Base-by-base conservation (phyloP, 208 protist genomes). In the Blastocrithidia nonstop region DNA sequence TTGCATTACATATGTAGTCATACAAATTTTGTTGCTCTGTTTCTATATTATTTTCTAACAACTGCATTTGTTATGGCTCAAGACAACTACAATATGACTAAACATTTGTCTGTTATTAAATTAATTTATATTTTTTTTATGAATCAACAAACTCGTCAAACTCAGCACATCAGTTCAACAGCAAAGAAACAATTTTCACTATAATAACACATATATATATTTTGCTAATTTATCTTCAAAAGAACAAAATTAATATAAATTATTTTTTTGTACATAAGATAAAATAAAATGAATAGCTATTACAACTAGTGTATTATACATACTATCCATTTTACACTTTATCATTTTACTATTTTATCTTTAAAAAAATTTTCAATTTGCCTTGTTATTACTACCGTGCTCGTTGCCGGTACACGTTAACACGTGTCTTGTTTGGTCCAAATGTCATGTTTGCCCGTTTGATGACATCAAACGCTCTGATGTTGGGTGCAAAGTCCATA, bases 401-500 rank as follows among this genome's bases (percentile, higher is more conserved):
- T 38, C 68, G 70, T 64, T 91, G 82, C 44, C 65, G 73, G 59
- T 75, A 84, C 39, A 91, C 61, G 55, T 26, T 72, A 31, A 87
- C 67, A 40, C 71, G 74, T 47, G 61, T 60, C 56, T 75, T 70
- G 21, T 60, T 31, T 21, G 43, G 54, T 6, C 73, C 74, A 27
- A 91, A 54, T 22, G 54, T 40, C 0, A 63, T 66, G 43, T 57
- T 45, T 23, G 59, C 50, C 32, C 69, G 61, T 42, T 45, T 49
- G 22, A 91, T 43, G 50, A 65, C 60, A 15, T 87, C 82, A 16
- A 77, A 47, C 4, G 58, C 74, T 24, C 56, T 62, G 11, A 76
- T 75, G 22, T 74, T 67, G 36, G 63, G 64, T 8, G 67, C 68
- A 46, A 91, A 91, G 61, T 91, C 82, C 63, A 91, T 65, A 40